A percentile compares a stretch with the other conserved stretches of the same genome.
Evolutionary conservation across 371 early-diverging fungal species (phyloP).

Genomic region (Mortierella polycephala): DNA sequence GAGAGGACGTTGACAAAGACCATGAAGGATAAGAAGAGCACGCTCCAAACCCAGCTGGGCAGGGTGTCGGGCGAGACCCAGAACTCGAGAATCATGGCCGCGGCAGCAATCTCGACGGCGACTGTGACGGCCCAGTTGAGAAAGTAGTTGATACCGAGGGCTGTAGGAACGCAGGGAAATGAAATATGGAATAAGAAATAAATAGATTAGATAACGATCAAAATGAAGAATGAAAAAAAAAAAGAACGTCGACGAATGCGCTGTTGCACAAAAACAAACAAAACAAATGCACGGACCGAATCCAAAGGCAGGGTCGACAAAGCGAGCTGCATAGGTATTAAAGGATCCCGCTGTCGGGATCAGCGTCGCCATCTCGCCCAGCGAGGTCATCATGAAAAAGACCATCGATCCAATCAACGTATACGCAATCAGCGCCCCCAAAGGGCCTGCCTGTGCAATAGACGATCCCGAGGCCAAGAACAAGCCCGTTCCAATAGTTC

Average conservation of each 20-base stretch:
- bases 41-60: constrained; percentile 69
- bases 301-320: constrained; percentile 85
- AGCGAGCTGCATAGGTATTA: constrained; percentile 83
- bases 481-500: constrained; percentile 76
- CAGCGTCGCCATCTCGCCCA: constrained; percentile 90
- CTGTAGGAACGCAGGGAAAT: too few species aligned
- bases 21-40: constrained; percentile 68
- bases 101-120: constrained; percentile 79
- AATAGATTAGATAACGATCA: too few species aligned
- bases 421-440: constrained; percentile 83
- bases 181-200: too few species aligned
- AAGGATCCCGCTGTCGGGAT: constrained; percentile 88
- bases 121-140: constrained; percentile 85
- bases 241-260: too few species aligned
- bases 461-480: constrained; percentile 87
- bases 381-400: constrained; percentile 82
- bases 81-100: constrained; percentile 72
- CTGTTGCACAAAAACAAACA: too few species aligned
- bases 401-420: constrained; percentile 81
- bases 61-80: constrained; percentile 75
- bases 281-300: constrained; percentile 62
- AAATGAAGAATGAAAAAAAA: too few species aligned
- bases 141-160: constrained; percentile 81
- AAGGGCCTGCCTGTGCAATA: constrained; percentile 83
- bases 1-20: constrained; percentile 71